Base-by-base conservation (phyloP, 2,329 filamentous ascomycete species). In the Talaromyces funiculosus region DNA sequence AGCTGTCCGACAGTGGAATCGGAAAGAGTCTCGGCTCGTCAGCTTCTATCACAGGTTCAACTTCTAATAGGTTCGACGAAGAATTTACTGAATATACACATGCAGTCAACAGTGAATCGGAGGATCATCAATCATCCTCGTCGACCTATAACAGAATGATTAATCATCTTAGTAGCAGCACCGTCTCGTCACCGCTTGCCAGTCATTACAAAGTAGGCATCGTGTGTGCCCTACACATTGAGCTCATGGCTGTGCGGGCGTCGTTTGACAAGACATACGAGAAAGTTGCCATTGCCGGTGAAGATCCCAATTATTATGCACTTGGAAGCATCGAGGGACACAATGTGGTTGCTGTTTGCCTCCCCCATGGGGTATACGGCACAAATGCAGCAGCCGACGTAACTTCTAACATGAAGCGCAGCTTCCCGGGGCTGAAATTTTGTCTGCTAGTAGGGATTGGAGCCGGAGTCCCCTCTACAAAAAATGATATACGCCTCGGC, bases 361-460 rank as follows among this genome's bases (percentile, higher is more conserved):
- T 71, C 3, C 67, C 66, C 14, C 18, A 61, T 12, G 68, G 67
- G 1, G 61, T 64, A 53, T 66, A 67, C 53, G 68, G 69, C 12
- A 68, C 60, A 4, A 66, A 61, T 38, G 54, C 69, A 4, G 66
- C 68, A 14, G 61, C 62, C 4, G 60, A 60, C 4, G 64, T 68
- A 1, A 64, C 64, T 2, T 62, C 58, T 1, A 62, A 69, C 24
- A 64, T 72, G 65, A 59, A 55, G 9, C 45, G 64, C 37, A 70
- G 60, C 24, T 72, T 72, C 42, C 60, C 63, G 1, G 14, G 14
- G 6, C n/a, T 67, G 1, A 60, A 61, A 42, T 67, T 69, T 14
- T 65, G 66, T 53, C 59, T 72, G 3, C 24, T 72, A 3, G 68
- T 72, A 3, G 69, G 68, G 3, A 67, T 71, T 35, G 69, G 69